Base-by-base conservation (phyloP, 306 rosid species). In the Castanea crenata region DNA sequence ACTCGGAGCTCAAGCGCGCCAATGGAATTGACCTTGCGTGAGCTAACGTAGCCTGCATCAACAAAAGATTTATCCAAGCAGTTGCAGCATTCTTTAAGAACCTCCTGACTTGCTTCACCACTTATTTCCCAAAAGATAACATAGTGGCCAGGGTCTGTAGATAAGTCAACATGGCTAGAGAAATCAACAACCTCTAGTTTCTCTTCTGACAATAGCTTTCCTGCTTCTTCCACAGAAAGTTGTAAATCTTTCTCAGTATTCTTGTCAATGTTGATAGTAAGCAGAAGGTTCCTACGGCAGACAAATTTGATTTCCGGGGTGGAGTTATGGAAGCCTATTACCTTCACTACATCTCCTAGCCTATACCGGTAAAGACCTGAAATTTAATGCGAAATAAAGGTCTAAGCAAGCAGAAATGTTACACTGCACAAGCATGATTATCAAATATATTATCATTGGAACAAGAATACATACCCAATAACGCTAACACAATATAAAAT, bases 291-390 rank as follows among this genome's bases (percentile, higher is more conserved):
- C 55, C 89, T 86, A 32, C 99, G 59, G 25, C 97, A 71, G 9
- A 90, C 71, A 63, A 93, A 96, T 79, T 88, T 89, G 9, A 96
- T 89, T 77, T 91, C 86, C 4, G 99, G 99, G 6, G 96, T 82
- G 27, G 90, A 85, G 87, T 93, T 93, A 73, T 89, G 89, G 86
- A 96, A 93, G 6, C 99, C 94, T 69, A 69, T 78, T 5, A 96
- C 92, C 87, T 88, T 89, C 20, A 96, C 97, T 0, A 86, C 87
- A 65, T 96, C 99, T n/a, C 99, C 99, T 2, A 96, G 79, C 75
- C 86, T 86, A 63, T 96, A 96, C 23, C 99, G 75, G 63, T 96
- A 96, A 46, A 96, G 73, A 32, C 99, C 99, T 96, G 93, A 55
- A 81, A 71, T 84, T 73, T 32, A 12, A 12, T 58, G 64, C 51